Evolutionary conservation across 2,329 filamentous ascomycete species (phyloP), one percentile per base, ranked within the genome.

Genomic region (Apiospora phragmitis): DNA sequence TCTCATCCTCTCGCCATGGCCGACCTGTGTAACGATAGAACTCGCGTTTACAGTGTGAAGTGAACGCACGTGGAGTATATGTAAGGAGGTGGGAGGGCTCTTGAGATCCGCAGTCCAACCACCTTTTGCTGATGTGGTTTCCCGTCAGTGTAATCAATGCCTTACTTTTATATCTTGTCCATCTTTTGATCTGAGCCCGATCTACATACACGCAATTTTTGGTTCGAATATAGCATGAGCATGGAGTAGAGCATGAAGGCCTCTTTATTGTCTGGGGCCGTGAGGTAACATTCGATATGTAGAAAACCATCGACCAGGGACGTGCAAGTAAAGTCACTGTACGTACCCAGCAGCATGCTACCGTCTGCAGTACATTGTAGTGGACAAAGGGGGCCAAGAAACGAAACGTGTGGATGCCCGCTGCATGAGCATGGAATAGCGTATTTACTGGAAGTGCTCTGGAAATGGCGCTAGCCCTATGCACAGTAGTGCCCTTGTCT

Each of bases 351-450:
- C 29, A 35, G 29, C 18, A 18, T 59, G 51, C 29, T 35, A 59
- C 51, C 29, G 16, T 59, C 51, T 16, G 18, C 18, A 21, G 51
- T 38, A 62, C 55, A 38, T 38, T n/a, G 32, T 12, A 38, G 55
- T 62, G 55, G 55, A 62, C 55, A 62, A 62, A 62, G 55, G 55
- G 55, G 55, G 55, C 55, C 32, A 62, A 38, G 55, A 62, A 62
- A 38, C 55, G 21, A 62, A 62, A 38, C 21, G 55, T n/a, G 55
- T 62, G 55, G 55, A 62, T 62, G 55, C 55, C 32, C 32, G 55
- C 55, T 62, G 55, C 55, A 38, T 62, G 55, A 38, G 55, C 32
- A 38, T 62, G 55, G 55, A 38, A 62, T 62, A 62, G 55, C 55
- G 55, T 62, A 38, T 38, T 38, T 35, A 32, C 18, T 35, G 29